phyloP scores from a whole-genome alignment of 140 eudicot genomes.

The Anethum foeniculum region DNA sequence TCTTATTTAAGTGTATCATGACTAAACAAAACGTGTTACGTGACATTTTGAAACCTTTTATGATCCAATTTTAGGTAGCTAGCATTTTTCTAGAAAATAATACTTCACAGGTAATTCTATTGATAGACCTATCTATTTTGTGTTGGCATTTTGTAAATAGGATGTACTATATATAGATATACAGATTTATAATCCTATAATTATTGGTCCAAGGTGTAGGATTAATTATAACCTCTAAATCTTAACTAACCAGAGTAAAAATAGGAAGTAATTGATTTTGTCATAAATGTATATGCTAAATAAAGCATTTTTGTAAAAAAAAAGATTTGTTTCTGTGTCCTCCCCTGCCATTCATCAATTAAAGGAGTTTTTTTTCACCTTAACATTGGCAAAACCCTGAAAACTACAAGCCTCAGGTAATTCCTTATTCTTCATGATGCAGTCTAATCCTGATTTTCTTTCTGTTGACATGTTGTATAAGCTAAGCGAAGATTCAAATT shows the following conservation, averaged over 20 bases:
- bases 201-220: constrained; percentile 19
- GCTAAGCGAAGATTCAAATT: background rate
- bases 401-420: constrained; percentile 11
- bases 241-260: constrained; percentile 13
- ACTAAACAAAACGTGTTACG: too few species aligned
- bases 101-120: too few species aligned
- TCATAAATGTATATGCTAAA: background rate
- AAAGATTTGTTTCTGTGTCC: background rate
- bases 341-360: constrained; percentile 4
- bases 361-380: background rate
- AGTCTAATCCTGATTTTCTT: background rate
- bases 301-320: background rate
- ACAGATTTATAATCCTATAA: background rate
- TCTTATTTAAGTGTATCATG: too few species aligned
- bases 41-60: too few species aligned
- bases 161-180: background rate
- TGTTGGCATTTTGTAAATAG: background rate
- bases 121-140: background rate
- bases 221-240: constrained; percentile 24
- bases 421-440: background rate
- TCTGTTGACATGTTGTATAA: background rate
- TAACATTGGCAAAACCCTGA: background rate
- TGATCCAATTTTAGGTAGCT: too few species aligned
- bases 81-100: too few species aligned
- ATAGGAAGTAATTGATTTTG: constrained; percentile 7